phyloP scores from a whole-genome alignment of 768 basidiomycete species.

The Mycena latifolia region DNA sequence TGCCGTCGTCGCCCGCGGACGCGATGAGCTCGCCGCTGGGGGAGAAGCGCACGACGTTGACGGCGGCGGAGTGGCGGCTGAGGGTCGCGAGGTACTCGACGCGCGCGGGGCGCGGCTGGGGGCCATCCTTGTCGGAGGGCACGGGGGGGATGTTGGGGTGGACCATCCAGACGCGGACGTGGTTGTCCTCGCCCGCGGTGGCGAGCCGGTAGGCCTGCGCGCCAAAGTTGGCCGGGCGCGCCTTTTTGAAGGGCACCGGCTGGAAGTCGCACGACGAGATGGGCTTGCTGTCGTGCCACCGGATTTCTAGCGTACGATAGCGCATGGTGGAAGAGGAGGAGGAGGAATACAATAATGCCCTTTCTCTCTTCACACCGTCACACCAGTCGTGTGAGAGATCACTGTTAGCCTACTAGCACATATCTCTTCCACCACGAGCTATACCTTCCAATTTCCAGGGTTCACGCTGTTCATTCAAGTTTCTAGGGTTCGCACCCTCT shows the following conservation, averaged over 20 bases:
- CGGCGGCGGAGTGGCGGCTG: constrained; percentile 91
- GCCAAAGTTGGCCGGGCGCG: constrained; percentile 67
- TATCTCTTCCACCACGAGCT: no score
- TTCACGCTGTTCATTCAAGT: no score
- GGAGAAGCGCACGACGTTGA: constrained; percentile 96
- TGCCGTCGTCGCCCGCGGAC: constrained; percentile 98
- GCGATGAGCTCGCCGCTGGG: constrained; percentile 95
- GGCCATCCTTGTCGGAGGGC: no score
- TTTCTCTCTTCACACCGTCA: constrained; percentile 1
- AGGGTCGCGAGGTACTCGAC: constrained; percentile 97
- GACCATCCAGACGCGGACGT: constrained; percentile 96
- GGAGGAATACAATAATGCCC: neutral
- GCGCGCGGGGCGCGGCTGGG: constrained; percentile 65
- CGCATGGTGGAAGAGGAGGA: constrained; percentile 65
- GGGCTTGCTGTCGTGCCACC: constrained; percentile 96
- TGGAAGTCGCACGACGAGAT: constrained; percentile 99
- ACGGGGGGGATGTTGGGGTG: constrained; percentile 84
- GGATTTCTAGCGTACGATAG: constrained; percentile 91
- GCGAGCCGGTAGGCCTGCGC: constrained; percentile 91
- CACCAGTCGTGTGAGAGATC: neutral
- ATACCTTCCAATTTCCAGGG: no score
- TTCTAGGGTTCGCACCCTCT: no score
- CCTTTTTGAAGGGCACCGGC: constrained; percentile 83
- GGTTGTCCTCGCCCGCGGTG: constrained; percentile 96
- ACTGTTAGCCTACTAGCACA: no score